Conservation (phyloP, 1,139 yeast genomes). For the Taphrina sp. region DNA sequence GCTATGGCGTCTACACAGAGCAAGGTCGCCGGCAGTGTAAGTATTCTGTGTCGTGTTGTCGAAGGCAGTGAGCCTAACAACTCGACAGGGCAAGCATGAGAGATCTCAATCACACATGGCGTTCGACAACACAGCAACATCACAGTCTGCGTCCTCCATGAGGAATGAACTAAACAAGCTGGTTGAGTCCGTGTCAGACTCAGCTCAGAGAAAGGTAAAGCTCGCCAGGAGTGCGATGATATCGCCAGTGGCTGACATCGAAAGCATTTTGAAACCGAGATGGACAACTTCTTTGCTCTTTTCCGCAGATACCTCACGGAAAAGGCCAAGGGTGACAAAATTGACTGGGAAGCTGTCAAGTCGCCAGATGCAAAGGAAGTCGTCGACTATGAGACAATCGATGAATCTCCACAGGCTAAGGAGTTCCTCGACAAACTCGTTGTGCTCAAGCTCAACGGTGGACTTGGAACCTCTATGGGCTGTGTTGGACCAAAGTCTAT, state of each 20-base stretch:
- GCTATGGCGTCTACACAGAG: no score
- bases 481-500: slow-evolving; percentile 99
- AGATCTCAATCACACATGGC: slow-evolving; percentile 49
- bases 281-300: slow-evolving; percentile 91
- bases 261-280: slow-evolving; percentile 75
- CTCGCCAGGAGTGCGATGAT: not conserved
- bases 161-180: slow-evolving; percentile 88
- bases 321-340: slow-evolving; percentile 66
- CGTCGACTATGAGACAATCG: slow-evolving; percentile 63
- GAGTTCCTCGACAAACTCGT: slow-evolving; percentile 78
- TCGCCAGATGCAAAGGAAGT: slow-evolving; percentile 89
- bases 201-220: slow-evolving; percentile 50
- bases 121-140: slow-evolving; percentile 91
- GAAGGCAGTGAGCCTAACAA: slow-evolving; percentile 2
- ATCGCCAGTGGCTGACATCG: no score
- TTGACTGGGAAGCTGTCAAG: slow-evolving; percentile 91
- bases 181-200: slow-evolving; percentile 70
- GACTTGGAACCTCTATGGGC: slow-evolving; percentile 98
- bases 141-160: slow-evolving; percentile 97
- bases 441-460: slow-evolving; percentile 94
- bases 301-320: slow-evolving; percentile 90
- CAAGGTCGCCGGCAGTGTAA: not conserved
- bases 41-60: slow-evolving; percentile 1
- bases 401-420: slow-evolving; percentile 40
- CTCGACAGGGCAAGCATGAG: slow-evolving; percentile 25